Percentiles rank a stretch among this genome's conserved stretches.
phyloP scores from a whole-genome alignment of 75 land plant genomes.

The Selaginella moellendorffii region DNA sequence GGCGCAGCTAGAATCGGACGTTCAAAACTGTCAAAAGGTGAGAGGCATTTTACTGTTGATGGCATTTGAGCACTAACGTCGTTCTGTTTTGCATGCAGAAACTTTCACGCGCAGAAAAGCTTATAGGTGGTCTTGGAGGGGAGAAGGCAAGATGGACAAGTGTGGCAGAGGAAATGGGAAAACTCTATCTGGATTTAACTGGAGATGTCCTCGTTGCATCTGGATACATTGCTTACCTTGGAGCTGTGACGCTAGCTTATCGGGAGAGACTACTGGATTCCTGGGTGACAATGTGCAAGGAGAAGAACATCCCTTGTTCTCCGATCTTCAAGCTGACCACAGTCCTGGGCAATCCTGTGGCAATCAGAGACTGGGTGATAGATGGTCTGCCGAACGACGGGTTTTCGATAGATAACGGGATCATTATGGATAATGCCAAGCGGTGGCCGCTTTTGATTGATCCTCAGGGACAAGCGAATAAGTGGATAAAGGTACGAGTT shows the following conservation, averaged over 20 bases:
- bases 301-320: conserved; percentile 22
- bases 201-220: conserved; percentile 28
- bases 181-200: conserved; percentile 9
- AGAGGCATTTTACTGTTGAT: too few relatives aligned
- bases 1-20: conserved; percentile 21
- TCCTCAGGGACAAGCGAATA: conserved; percentile 36
- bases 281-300: conserved; percentile 18
- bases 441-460: conserved; percentile 33
- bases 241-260: conserved; percentile 22
- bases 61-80: too few relatives aligned
- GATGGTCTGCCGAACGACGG: conserved; percentile 32
- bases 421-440: conserved; percentile 24
- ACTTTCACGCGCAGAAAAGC: conserved; percentile 24
- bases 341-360: conserved; percentile 28
- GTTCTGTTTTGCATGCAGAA: too few relatives aligned
- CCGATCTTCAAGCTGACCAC: conserved; percentile 17
- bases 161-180: conserved; percentile 18
- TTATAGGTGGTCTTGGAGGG: conserved; percentile 31
- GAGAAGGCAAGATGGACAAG: conserved; percentile 30
- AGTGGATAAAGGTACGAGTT: conserved; percentile 26
- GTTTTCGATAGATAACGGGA: conserved; percentile 29
- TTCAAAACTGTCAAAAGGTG: conserved; percentile 27
- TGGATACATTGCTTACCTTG: conserved; percentile 32
- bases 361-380: conserved; percentile 32
- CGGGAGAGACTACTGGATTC: conserved; percentile 16